Evolutionary conservation across 2,329 filamentous ascomycete genomes (phyloP).

Genomic region (Rutstroemia sp.): DNA sequence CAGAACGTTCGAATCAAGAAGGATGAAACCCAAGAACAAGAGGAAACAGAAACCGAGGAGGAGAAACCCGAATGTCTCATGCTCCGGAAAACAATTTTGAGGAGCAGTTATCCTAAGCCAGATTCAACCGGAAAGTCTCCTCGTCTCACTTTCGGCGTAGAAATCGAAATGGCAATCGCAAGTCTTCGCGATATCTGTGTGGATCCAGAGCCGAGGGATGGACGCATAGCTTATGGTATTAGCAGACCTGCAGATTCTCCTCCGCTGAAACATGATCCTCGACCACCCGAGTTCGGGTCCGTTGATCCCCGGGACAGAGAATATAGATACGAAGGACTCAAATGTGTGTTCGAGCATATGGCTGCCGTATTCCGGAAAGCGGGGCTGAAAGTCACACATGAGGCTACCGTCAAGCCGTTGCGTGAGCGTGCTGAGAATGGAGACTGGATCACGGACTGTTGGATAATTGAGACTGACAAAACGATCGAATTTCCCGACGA

Average conservation of each 20-base stretch:
- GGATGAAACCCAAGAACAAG: neutral
- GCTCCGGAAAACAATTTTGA: neutral
- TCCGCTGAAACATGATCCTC: neutral
- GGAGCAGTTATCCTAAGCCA: neutral
- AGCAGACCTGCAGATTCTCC: neutral
- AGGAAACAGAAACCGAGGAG: neutral
- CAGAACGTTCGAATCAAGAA: too few relatives aligned
- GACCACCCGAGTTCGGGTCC: neutral
- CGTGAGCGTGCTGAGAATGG: neutral
- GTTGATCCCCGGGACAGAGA: neutral
- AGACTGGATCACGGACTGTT: neutral
- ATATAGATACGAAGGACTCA: neutral
- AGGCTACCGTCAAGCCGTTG: neutral
- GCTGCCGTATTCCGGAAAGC: neutral
- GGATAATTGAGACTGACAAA: neutral
- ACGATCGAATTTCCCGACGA: neutral
- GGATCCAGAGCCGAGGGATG: neutral
- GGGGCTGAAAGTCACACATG: neutral
- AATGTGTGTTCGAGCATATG: conserved; percentile 1
- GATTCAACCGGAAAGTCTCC: neutral
- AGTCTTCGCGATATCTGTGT: neutral
- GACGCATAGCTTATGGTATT: neutral
- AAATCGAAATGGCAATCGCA: conserved; percentile 2
- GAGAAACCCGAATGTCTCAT: neutral
- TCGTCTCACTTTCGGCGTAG: conserved; percentile 7